Conservation (phyloP, 495 filamentous ascomycete species). For the Friedmanniomyces simplex region DNA sequence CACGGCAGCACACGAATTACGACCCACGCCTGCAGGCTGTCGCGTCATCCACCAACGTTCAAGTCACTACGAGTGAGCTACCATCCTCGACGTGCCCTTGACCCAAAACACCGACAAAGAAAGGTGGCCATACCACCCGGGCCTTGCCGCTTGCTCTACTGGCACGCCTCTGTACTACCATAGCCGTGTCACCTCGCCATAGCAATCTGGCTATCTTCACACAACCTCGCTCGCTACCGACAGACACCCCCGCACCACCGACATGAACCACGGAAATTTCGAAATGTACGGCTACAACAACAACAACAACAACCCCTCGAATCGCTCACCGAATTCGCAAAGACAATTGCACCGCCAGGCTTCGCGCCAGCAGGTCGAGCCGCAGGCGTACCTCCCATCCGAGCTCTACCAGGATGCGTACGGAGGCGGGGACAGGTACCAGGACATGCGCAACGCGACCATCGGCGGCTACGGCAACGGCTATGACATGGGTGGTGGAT, state of each 20-base stretch:
- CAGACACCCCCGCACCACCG: neutral
- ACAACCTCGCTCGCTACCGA: neutral
- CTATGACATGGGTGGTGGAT: constrained; percentile 49
- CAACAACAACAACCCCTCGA: constrained; percentile 19
- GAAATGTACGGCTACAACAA: constrained; percentile 23
- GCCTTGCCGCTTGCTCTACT: neutral
- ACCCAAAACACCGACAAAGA: neutral
- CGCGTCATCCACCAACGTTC: neutral
- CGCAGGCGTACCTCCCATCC: constrained; percentile 46
- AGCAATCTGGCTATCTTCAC: neutral
- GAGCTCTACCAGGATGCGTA: constrained; percentile 53
- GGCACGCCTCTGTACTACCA: neutral
- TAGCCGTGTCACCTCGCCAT: neutral
- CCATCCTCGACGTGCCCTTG: neutral
- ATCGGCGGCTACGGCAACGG: constrained; percentile 40
- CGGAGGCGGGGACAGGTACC: constrained; percentile 44
- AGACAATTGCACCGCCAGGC: constrained; percentile 18
- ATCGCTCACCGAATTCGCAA: constrained; percentile 22
- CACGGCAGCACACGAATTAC: constrained; percentile 4
- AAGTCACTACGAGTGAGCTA: neutral
- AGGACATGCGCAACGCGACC: constrained; percentile 47
- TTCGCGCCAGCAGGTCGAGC: constrained; percentile 23
- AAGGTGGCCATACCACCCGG: neutral
- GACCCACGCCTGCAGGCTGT: neutral
- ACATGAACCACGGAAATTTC: constrained; percentile 20